Conservation (phyloP, 2,329 filamentous ascomycete species). For the Aureobasidium uvarum region DNA sequence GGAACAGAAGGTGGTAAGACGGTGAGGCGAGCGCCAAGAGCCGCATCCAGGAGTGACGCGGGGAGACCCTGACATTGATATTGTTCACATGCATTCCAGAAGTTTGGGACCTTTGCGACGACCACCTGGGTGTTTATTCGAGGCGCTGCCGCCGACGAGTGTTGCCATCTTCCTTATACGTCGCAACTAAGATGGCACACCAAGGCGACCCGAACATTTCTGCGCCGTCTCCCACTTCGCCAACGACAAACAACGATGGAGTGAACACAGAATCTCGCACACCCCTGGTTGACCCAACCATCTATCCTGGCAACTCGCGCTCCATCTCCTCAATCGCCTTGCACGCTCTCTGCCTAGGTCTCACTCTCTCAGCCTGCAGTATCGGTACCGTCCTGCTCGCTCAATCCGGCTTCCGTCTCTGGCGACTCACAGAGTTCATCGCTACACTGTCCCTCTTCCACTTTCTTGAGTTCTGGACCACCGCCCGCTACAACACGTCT, state of each 20-base stretch:
- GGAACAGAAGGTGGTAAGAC: not conserved
- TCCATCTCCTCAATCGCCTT: constrained; percentile 49
- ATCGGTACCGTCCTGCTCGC: constrained; percentile 33
- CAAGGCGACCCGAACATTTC: constrained; percentile 29
- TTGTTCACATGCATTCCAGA: constrained; percentile 15
- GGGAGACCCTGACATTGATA: constrained; percentile 23
- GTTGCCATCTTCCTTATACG: not conserved
- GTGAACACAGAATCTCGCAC: constrained; percentile 11
- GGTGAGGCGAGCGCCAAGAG: not conserved
- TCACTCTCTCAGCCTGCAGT: constrained; percentile 39
- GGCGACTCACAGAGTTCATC: constrained; percentile 64
- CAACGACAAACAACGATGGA: constrained; percentile 20
- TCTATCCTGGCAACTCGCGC: constrained; percentile 45
- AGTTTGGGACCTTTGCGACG: not conserved
- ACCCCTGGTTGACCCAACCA: constrained; percentile 34
- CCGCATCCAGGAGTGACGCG: not conserved
- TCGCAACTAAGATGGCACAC: constrained; percentile 5
- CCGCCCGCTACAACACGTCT: constrained; percentile 76
- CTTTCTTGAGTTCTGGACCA: constrained; percentile 94
- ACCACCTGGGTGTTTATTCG: not conserved
- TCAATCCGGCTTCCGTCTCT: constrained; percentile 38
- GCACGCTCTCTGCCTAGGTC: constrained; percentile 48
- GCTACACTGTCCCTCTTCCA: constrained; percentile 75
- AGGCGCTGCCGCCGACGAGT: not conserved
- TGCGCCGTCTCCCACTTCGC: constrained; percentile 1